Base-by-base conservation (phyloP, 1,284 basidiomycete species). In the Trametes hirsuta region DNA sequence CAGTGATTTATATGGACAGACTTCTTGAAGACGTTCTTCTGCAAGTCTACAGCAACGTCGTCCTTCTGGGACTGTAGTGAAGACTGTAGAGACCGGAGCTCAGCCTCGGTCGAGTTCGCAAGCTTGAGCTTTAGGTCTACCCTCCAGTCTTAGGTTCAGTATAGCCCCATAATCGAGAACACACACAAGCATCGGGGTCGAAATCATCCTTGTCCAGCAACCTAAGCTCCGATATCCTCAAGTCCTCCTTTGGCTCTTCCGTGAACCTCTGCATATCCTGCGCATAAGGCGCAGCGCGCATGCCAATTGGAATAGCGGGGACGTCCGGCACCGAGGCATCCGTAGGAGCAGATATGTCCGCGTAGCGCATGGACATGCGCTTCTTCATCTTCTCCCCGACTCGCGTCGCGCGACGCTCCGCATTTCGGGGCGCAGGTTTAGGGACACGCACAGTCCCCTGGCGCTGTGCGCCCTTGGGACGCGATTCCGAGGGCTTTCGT, bases 361-460 rank as follows among this genome's bases (percentile, higher is more conserved):
- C 90, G 82, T 93, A 96, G 72, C 94, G 86, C 83, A 89, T 91
- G 15, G 93, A 94, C 86, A 95, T 88, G 65, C 94, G 89, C 76
- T 93, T 93, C 84, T 93, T 94, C 76, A 96, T 94, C 79, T 92
- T 93, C 82, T 95, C 94, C 73, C 93, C 93, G 57, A 96, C 89
- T 57, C 87, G 83, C 58, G 72, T 74, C 10, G 89, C 88, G 73
- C 90, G 91, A 68, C 84, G 80, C 2, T 75, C 76, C 12, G 52
- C 54, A 55, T 66, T 63, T 24, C 63, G 56, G 5, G 50, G 54
- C 18, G 64, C 54, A 10, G 62, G 65, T 42, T 66, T 66, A 58
- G 61, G 50, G 6, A 49, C 37, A 18, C 61, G 55, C 5, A 61
- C 64, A 2, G 63, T 68, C 6, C 60, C 55, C 25, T 65, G 62